These are phyloP conservation scores for Hypoxylon cercidicola DNA, from an alignment of 495 filamentous ascomycete genomes.

Conservation along the genomic window DNA sequence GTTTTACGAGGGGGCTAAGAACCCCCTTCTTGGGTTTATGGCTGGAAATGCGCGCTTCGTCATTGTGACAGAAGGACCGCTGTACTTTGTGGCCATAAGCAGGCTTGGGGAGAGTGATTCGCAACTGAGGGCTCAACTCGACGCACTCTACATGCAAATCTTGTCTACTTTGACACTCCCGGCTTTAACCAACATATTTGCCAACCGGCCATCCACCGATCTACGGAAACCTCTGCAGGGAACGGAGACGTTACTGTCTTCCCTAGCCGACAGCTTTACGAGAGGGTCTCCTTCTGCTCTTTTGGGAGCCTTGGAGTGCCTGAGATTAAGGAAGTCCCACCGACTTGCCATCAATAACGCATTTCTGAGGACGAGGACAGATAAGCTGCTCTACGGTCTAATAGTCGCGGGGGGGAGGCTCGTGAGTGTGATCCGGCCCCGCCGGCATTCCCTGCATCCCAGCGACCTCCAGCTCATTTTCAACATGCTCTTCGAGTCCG, in stretches of 20 bases:
- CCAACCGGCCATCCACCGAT: slow-evolving; percentile 89
- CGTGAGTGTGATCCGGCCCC: slow-evolving; percentile 92
- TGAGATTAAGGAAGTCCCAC: slow-evolving; percentile 87
- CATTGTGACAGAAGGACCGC: slow-evolving; percentile 79
- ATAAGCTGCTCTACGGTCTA: slow-evolving; percentile 87
- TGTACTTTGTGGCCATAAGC: slow-evolving; percentile 95
- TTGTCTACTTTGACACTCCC: slow-evolving; percentile 93
- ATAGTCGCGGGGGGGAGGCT: slow-evolving; percentile 94
- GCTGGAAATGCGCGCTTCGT: slow-evolving; percentile 87
- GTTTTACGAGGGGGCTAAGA: slow-evolving; percentile 84
- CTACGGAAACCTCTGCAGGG: slow-evolving; percentile 92
- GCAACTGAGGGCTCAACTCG: slow-evolving; percentile 87
- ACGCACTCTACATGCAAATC: slow-evolving; percentile 97
- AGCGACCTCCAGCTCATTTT: slow-evolving; percentile 96
- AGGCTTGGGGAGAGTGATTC: slow-evolving; percentile 87
- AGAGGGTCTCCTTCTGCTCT: slow-evolving; percentile 89
- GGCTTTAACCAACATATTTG: slow-evolving; percentile 87
- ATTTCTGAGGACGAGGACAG: slow-evolving; percentile 78
- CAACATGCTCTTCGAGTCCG: slow-evolving; percentile 98
- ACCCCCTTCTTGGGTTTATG: slow-evolving; percentile 81
- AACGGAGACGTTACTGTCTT: slow-evolving; percentile 89
- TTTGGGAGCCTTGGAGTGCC: slow-evolving; percentile 88
- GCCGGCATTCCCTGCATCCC: slow-evolving; percentile 94
- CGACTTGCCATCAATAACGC: slow-evolving; percentile 86
- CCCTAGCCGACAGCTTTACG: slow-evolving; percentile 93